These are phyloP conservation scores for Cryptococcus wingfieldii DNA, from an alignment of 1,284 basidiomycete species.

Conservation along the genomic window DNA sequence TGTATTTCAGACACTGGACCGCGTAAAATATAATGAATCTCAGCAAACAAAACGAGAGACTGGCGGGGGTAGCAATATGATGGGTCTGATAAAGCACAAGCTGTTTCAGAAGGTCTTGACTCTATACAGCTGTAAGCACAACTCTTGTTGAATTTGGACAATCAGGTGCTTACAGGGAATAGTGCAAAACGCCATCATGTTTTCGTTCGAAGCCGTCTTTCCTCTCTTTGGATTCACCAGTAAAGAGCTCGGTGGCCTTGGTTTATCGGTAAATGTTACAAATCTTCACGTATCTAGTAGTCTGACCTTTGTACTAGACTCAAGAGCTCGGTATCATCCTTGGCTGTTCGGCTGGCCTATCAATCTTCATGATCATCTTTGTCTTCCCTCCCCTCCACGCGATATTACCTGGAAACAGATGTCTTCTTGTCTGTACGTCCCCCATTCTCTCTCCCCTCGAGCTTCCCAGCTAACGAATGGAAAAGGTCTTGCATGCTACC, in stretches of 20 bases:
- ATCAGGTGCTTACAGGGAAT: background rate
- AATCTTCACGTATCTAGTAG: background rate
- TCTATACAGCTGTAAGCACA: constrained; percentile 29
- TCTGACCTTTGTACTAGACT: constrained; percentile 19
- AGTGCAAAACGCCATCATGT: constrained; percentile 34
- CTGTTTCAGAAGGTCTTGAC: constrained; percentile 31
- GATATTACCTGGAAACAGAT: constrained; percentile 17
- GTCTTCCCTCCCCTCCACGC: constrained; percentile 34
- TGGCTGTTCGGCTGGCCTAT: constrained; percentile 28
- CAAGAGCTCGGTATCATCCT: constrained; percentile 34
- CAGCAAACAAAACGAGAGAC: constrained; percentile 2
- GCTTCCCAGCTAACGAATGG: background rate
- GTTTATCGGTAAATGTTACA: constrained; percentile 22
- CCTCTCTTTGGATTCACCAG: constrained; percentile 38
- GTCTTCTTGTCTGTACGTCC: constrained; percentile 20
- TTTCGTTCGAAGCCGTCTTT: constrained; percentile 38
- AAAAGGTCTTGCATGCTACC: constrained; percentile 30
- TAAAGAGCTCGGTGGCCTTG: constrained; percentile 33
- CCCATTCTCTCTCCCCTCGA: no score
- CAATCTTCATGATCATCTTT: constrained; percentile 36
- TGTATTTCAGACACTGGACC: constrained; percentile 7
- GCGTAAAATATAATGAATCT: background rate
- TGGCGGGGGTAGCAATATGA: constrained; percentile 18
- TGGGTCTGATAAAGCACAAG: constrained; percentile 20
- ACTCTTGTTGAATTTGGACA: background rate